Conservation (phyloP, 192 early-diverging fungal species). For the Lunasporangiospora selenospora region DNA sequence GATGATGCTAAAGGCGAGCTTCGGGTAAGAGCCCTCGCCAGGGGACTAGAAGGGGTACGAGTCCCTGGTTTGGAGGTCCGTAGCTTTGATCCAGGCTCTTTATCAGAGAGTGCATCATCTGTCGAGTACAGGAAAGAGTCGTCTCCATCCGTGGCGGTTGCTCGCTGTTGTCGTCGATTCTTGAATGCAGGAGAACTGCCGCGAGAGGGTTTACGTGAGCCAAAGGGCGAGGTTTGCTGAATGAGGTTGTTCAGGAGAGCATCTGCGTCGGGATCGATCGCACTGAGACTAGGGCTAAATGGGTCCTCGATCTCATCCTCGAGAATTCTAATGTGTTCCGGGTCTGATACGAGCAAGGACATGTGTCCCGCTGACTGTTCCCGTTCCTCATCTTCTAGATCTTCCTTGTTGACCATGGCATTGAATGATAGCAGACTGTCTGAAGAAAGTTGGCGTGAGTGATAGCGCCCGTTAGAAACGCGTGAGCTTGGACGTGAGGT, state of each 20-base stretch:
- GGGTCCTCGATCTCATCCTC: conserved; percentile 48
- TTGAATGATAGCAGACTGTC: conserved; percentile 43
- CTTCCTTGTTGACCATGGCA: conserved; percentile 38
- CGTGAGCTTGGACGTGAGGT: conserved; percentile 31
- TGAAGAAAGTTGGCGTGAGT: conserved; percentile 36
- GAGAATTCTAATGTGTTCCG: conserved; percentile 34
- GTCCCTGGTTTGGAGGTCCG: conserved; percentile 22
- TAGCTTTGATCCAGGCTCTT: conserved; percentile 22
- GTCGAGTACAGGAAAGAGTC: conserved; percentile 39
- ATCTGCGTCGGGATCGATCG: conserved; percentile 37
- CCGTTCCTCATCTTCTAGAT: conserved; percentile 15
- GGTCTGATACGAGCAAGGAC: conserved; percentile 38
- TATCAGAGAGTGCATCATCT: conserved; percentile 37
- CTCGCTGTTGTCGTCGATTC: conserved; percentile 18
- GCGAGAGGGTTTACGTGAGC: conserved; percentile 23
- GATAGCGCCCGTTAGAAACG: conserved; percentile 29
- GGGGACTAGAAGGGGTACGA: conserved; percentile 32
- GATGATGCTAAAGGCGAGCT: conserved; percentile 4
- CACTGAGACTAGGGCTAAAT: conserved; percentile 45
- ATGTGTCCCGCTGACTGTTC: conserved; percentile 23
- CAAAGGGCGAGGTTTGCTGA: conserved; percentile 38
- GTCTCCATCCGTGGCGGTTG: conserved; percentile 5
- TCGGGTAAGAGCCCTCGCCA: conserved; percentile 25
- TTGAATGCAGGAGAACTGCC: conserved; percentile 41
- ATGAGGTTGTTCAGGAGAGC: conserved; percentile 33